Conservation (phyloP, 192 early-diverging fungal genomes). For the Haplosporangium gracile region DNA sequence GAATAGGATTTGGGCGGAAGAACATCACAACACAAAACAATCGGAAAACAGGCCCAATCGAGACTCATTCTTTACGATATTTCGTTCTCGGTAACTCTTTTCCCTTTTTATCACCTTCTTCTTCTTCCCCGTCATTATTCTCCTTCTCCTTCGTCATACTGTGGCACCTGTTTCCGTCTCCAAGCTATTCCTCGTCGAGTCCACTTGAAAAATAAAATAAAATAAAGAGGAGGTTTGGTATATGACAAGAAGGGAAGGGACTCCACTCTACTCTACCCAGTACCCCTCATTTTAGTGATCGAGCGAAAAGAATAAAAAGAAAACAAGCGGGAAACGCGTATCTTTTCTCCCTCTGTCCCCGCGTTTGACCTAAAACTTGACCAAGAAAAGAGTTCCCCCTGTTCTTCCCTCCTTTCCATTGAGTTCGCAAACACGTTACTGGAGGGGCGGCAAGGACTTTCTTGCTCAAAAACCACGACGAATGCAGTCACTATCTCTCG, state of each 20-base stretch:
- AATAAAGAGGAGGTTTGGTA: not conserved
- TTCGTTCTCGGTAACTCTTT: not conserved
- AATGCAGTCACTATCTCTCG: not conserved
- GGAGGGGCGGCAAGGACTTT: not conserved
- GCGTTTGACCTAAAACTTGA: too few relatives aligned
- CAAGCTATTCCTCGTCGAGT: not conserved
- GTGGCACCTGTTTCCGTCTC: not conserved
- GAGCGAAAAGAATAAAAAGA: not conserved
- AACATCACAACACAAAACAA: not conserved
- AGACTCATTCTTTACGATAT: not conserved
- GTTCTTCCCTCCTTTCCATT: not conserved
- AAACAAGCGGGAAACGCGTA: not conserved
- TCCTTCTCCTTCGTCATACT: too few relatives aligned
- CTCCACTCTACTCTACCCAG: not conserved
- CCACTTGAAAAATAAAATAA: too few relatives aligned
- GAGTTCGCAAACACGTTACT: not conserved
- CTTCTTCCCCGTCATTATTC: not conserved
- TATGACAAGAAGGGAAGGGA: not conserved
- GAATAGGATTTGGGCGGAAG: not conserved
- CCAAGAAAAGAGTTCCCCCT: not conserved
- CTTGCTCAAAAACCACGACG: not conserved
- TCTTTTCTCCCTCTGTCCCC: not conserved
- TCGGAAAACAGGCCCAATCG: not conserved
- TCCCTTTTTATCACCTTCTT: not conserved
- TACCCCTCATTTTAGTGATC: not conserved